Conservation (phyloP, 2,329 filamentous ascomycete species). For the Basipetospora sp. region DNA sequence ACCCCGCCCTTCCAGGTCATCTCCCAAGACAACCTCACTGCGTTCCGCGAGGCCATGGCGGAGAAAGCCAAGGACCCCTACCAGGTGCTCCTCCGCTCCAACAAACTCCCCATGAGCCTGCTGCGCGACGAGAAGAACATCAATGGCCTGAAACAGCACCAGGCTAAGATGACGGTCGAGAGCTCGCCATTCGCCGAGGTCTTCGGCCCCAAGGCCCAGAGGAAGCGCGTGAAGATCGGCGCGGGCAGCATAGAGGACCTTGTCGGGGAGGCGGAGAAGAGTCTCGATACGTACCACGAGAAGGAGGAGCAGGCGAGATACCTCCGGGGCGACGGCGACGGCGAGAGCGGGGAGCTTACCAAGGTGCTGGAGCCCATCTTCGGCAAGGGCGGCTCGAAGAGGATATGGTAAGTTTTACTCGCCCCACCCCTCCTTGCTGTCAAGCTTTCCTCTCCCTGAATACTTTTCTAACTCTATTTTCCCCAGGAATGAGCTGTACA, state of each 20-base stretch:
- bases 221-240: conserved; percentile 80
- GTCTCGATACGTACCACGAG: conserved; percentile 69
- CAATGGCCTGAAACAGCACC: conserved; percentile 81
- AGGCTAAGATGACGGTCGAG: conserved; percentile 87
- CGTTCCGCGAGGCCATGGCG: conserved; percentile 83
- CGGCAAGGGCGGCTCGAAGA: conserved; percentile 83
- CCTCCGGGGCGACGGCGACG: conserved; percentile 52
- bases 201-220: conserved; percentile 83
- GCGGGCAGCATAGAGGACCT: conserved; percentile 72
- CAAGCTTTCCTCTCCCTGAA: too few species aligned
- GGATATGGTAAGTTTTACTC: conserved; percentile 51
- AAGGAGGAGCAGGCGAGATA: conserved; percentile 65
- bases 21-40: conserved; percentile 70
- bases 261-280: conserved; percentile 63
- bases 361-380: conserved; percentile 76
- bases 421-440: background rate
- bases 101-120: conserved; percentile 91
- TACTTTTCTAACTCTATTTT: background rate
- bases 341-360: conserved; percentile 32
- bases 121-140: conserved; percentile 60
- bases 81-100: conserved; percentile 85
- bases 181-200: conserved; percentile 72
- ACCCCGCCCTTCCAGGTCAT: conserved; percentile 32
- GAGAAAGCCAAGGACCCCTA: conserved; percentile 85
- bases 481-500: conserved; percentile 65